These are phyloP conservation scores for Candida dubliniensis DNA, from an alignment of 1,139 yeast genomes.

Conservation along the genomic window DNA sequence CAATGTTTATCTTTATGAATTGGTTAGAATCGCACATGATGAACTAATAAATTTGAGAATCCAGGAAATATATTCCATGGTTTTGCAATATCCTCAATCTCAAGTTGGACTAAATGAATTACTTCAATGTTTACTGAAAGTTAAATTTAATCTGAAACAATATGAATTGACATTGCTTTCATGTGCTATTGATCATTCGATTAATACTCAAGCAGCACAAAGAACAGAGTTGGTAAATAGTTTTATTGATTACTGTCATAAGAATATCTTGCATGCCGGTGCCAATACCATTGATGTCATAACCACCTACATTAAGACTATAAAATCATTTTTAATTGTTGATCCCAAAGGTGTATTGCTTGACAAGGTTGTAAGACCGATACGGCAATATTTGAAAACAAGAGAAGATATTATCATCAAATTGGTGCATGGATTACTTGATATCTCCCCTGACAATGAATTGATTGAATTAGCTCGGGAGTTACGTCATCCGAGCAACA, in stretches of 20 bases:
- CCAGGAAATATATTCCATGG: slow-evolving; percentile 64
- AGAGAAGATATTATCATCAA: slow-evolving; percentile 72
- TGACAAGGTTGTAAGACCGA: slow-evolving; percentile 76
- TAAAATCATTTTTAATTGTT: slow-evolving; percentile 68
- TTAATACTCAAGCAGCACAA: slow-evolving; percentile 36
- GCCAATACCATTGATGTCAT: slow-evolving; percentile 77
- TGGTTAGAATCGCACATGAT: slow-evolving; percentile 42
- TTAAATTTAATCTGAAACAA: slow-evolving; percentile 16
- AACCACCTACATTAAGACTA: slow-evolving; percentile 66
- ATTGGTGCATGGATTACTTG: slow-evolving; percentile 71
- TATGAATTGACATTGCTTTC: slow-evolving; percentile 16
- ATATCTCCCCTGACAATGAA: slow-evolving; percentile 43
- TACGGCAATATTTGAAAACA: slow-evolving; percentile 63
- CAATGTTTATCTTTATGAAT: slow-evolving; percentile 26
- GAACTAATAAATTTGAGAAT: slow-evolving; percentile 55
- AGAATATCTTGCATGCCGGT: slow-evolving; percentile 72
- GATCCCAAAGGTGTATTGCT: slow-evolving; percentile 86
- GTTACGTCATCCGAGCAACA: slow-evolving; percentile 24
- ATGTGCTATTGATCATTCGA: slow-evolving; percentile 20
- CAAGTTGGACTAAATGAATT: slow-evolving; percentile 64
- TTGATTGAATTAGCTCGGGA: slow-evolving; percentile 56
- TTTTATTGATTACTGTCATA: slow-evolving; percentile 53
- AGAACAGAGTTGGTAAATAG: slow-evolving; percentile 53
- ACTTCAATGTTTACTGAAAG: slow-evolving; percentile 44
- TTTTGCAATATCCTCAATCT: slow-evolving; percentile 59